phyloP scores from a whole-genome alignment of 2,329 filamentous ascomycete genomes.

The Cercospora zeina region DNA sequence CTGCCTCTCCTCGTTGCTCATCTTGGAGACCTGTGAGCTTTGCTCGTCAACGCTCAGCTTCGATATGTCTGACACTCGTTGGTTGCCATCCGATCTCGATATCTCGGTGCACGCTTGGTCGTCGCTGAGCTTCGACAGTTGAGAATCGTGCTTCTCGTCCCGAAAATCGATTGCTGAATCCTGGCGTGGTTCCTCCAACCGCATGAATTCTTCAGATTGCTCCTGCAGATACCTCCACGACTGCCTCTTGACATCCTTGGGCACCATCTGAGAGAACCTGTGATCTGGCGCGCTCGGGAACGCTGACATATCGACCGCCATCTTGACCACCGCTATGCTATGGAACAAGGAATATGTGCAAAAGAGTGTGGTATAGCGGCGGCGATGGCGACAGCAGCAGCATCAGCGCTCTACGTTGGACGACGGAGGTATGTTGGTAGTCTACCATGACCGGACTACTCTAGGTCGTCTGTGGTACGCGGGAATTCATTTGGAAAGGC shows the following conservation, averaged over 20 bases:
- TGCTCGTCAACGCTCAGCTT: constrained; percentile 7
- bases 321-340: constrained; percentile 4
- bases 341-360: not conserved
- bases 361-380: constrained; percentile 12
- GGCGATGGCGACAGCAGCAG: not conserved
- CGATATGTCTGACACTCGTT: constrained; percentile 4
- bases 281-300: constrained; percentile 5
- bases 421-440: not conserved
- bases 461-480: not conserved
- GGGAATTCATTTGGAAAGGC: not conserved
- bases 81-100: not conserved
- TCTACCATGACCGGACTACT: not conserved
- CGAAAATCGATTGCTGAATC: constrained; percentile 9
- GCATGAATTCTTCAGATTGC: not conserved
- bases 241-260: constrained; percentile 11
- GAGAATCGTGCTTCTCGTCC: not conserved
- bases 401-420: not conserved
- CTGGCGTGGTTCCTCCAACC: constrained; percentile 1
- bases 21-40: not conserved
- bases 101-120: constrained; percentile 6
- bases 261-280: constrained; percentile 5
- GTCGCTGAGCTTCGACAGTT: constrained; percentile 11
- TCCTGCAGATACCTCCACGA: constrained; percentile 5
- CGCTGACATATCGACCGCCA: constrained; percentile 11
- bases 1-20: not conserved